Evolutionary conservation across 1,139 yeast genomes (phyloP), one percentile per base, ranked within the genome.

Genomic region (Geotrichum fermentans): DNA sequence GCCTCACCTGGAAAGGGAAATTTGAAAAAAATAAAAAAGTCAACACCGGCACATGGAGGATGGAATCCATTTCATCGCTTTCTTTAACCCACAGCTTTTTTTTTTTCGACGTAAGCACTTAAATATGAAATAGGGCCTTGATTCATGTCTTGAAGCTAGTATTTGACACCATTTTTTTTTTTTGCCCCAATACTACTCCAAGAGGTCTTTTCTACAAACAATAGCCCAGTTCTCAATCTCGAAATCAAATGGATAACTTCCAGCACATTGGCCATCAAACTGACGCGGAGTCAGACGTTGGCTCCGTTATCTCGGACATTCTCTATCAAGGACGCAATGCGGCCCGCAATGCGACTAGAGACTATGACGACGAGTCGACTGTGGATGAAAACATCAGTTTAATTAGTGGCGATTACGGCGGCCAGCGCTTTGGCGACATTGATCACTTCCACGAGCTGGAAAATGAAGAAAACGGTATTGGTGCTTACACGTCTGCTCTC

Each of bases 221-320:
- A n/a, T n/a, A n/a, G n/a, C n/a, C n/a, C n/a, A n/a, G n/a, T n/a
- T n/a, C n/a, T n/a, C n/a, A n/a, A n/a, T n/a, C n/a, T n/a, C n/a
- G n/a, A n/a, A n/a, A n/a, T n/a, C n/a, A n/a, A n/a, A 61, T 60
- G 63, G 63, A 59, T 54, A 54, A 58, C 43, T 55, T 61, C 37
- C 49, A 56, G 20, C 60, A 56, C 35, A 51, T 60, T 17, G 63
- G 62, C 17, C 57, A 59, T 38, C 61, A 57, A 50, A 58, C 55
- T 45, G 63, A 58, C 37, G 51, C 55, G 22, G 59, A 57, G 34
- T 51, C 60, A 14, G 62, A 60, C 43, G 41, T 56, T 24, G 63
- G 56, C 44, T 63, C 67, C 6, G 57, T 60, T 24, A 53, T 58
- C 16, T 61, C 66, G 14, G 64, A 60, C 43, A 56, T 61, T 24